phyloP scores from a whole-genome alignment of 352 stramenopile species.

The Pythium diclinum region DNA sequence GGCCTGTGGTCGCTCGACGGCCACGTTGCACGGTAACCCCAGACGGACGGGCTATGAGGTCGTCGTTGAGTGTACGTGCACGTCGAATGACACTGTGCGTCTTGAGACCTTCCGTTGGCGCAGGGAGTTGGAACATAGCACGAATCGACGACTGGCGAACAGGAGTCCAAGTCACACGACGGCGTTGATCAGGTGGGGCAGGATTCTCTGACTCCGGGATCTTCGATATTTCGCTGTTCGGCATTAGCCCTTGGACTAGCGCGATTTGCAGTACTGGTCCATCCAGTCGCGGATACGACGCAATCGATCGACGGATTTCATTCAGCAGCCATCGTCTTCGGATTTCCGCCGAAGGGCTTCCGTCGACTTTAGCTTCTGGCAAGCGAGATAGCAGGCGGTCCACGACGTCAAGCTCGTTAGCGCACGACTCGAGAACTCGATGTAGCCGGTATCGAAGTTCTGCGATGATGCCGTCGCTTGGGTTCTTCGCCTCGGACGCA shows the following conservation, averaged over 20 bases:
- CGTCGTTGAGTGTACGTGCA: slow-evolving; percentile 12
- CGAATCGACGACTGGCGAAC: slow-evolving; percentile 10
- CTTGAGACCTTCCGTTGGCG: neutral
- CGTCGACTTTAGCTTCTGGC: neutral
- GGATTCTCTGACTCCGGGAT: neutral
- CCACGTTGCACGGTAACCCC: neutral
- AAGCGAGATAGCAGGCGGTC: neutral
- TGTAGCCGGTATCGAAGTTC: neutral
- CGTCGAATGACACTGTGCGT: neutral
- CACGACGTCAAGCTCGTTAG: neutral
- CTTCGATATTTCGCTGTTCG: neutral
- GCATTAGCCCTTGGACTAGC: neutral
- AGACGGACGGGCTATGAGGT: neutral
- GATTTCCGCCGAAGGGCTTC: neutral
- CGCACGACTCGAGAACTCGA: neutral
- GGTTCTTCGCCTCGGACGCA: neutral
- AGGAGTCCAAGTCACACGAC: slow-evolving; percentile 7
- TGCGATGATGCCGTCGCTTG: neutral
- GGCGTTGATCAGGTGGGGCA: neutral
- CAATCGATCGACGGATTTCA: neutral
- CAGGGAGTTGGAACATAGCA: slow-evolving; percentile 6
- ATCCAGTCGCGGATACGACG: neutral
- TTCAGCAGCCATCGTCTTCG: neutral
- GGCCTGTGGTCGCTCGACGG: slow-evolving; percentile 8
- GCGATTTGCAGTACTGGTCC: neutral